Evolutionary conservation across 352 stramenopile species (phyloP).

Genomic region (Pythium pyrilobum): DNA sequence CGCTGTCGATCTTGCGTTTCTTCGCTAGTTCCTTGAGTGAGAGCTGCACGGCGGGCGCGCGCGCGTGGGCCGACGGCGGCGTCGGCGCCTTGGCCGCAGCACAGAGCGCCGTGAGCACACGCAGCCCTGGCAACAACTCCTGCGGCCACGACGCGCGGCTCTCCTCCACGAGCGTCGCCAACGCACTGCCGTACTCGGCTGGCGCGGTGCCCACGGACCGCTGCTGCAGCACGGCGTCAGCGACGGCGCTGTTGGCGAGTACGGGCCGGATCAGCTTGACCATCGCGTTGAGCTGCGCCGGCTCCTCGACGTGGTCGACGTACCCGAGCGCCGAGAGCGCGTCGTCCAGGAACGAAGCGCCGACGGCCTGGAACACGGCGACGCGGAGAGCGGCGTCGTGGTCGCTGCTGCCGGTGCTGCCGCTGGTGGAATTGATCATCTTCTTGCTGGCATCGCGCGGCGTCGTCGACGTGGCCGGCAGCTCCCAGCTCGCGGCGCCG

Average conservation of each 20-base stretch:
- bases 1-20: slow-evolving; percentile 8
- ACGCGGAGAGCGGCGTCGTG: slow-evolving; percentile 12
- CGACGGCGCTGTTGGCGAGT: slow-evolving; percentile 34
- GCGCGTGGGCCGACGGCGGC: background rate
- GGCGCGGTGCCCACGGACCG: background rate
- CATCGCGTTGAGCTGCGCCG: slow-evolving; percentile 54
- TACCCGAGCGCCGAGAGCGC: slow-evolving; percentile 48
- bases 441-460: background rate
- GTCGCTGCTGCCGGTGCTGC: background rate
- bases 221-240: slow-evolving; percentile 19
- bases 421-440: background rate
- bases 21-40: slow-evolving; percentile 48
- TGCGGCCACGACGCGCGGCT: slow-evolving; percentile 27
- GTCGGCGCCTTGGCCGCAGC: slow-evolving; percentile 10
- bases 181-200: slow-evolving; percentile 9
- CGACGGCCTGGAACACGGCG: slow-evolving; percentile 44
- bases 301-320: slow-evolving; percentile 36
- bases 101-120: slow-evolving; percentile 47
- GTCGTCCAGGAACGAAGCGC: slow-evolving; percentile 53
- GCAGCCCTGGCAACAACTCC: slow-evolving; percentile 36
- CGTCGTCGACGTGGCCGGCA: background rate
- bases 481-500: slow-evolving; percentile 3
- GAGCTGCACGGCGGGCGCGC: slow-evolving; percentile 26
- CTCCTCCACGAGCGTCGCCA: slow-evolving; percentile 4
- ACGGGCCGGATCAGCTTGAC: slow-evolving; percentile 53